These are phyloP conservation scores for Achaetomiella virescens DNA, from an alignment of 495 filamentous ascomycete genomes.

Conservation along the genomic window DNA sequence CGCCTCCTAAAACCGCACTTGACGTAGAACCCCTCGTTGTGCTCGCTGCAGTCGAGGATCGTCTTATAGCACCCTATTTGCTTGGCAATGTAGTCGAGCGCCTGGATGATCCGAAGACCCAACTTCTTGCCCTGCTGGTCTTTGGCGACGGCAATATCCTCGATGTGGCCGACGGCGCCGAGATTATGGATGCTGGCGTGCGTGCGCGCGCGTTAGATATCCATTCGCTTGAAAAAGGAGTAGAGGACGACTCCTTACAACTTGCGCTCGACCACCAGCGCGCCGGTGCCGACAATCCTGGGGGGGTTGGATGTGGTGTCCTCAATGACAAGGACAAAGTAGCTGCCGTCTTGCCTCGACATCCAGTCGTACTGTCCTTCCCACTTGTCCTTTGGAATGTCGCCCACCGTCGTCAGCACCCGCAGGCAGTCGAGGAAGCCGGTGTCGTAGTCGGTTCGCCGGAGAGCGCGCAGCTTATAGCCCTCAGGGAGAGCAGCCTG, in stretches of 20 bases:
- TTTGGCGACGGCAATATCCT: slow-evolving; percentile 92
- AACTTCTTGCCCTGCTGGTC: slow-evolving; percentile 96
- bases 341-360: slow-evolving; percentile 65
- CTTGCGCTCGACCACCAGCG: slow-evolving; percentile 78
- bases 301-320: slow-evolving; percentile 49
- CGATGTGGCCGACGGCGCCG: slow-evolving; percentile 86
- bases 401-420: slow-evolving; percentile 88
- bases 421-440: slow-evolving; percentile 87
- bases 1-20: slow-evolving; percentile 96
- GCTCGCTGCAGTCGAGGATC: slow-evolving; percentile 52
- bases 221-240: not conserved
- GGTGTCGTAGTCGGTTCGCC: slow-evolving; percentile 65
- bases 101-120: slow-evolving; percentile 86
- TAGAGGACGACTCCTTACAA: slow-evolving; percentile 48
- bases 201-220: slow-evolving; percentile 7
- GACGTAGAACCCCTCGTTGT: slow-evolving; percentile 96
- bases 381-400: slow-evolving; percentile 71
- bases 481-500: slow-evolving; percentile 63
- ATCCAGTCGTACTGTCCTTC: slow-evolving; percentile 80
- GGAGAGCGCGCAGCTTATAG: slow-evolving; percentile 78
- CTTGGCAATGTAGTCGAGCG: slow-evolving; percentile 80
- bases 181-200: slow-evolving; percentile 60
- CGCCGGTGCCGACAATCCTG: slow-evolving; percentile 77
- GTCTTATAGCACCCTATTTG: slow-evolving; percentile 91
- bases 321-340: slow-evolving; percentile 78